Conservation (phyloP, 345 rosid species). For the Trapa incisa region DNA sequence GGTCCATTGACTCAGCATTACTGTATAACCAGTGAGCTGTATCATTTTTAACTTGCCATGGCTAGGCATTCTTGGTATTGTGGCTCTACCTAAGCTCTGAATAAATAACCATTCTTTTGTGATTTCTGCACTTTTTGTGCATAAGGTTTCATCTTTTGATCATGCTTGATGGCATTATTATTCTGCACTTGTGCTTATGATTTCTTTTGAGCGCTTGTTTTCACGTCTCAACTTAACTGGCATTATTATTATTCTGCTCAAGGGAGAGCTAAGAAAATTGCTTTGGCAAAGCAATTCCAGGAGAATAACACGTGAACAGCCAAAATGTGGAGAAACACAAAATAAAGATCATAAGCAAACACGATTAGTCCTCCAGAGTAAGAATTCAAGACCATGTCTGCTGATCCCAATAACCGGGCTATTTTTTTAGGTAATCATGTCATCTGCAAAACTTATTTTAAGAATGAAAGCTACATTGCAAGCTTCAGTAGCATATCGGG, state of each 20-base stretch:
- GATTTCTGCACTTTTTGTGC: too few relatives aligned
- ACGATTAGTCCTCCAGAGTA: neutral
- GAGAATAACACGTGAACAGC: too few relatives aligned
- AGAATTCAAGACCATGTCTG: neutral
- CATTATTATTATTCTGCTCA: too few relatives aligned
- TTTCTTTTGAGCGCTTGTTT: too few relatives aligned
- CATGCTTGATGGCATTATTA: too few relatives aligned
- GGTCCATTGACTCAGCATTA: neutral
- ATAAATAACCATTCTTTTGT: neutral
- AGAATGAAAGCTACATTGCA: neutral
- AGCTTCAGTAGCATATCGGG: neutral
- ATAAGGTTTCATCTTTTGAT: too few relatives aligned
- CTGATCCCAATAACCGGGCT: neutral
- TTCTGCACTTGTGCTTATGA: too few relatives aligned
- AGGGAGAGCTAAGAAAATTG: too few relatives aligned
- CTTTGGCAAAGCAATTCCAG: too few relatives aligned
- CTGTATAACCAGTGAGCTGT: neutral
- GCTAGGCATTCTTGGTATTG: neutral
- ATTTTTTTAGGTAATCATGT: neutral
- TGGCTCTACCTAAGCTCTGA: neutral
- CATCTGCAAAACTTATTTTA: neutral
- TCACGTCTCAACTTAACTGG: too few relatives aligned
- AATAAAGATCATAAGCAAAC: neutral
- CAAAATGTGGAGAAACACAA: too few relatives aligned
- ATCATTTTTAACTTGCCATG: neutral